Evolutionary conservation across 2,329 filamentous ascomycete species (phyloP).

Genomic region (Aspergillus aculeatus): DNA sequence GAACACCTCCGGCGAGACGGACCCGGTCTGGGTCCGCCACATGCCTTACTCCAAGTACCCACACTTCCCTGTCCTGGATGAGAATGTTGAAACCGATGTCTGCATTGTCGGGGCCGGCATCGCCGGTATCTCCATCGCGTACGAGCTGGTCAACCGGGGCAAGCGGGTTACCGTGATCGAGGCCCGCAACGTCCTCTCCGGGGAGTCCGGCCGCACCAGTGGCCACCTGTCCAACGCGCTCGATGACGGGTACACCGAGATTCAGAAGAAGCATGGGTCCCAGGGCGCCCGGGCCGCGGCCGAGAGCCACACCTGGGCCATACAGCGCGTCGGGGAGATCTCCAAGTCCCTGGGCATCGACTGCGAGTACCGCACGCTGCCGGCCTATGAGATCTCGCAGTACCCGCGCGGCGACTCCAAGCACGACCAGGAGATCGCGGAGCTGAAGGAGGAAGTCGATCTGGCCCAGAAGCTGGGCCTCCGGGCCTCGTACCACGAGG

Average conservation of each 20-base stretch:
- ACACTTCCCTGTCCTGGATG: slow-evolving; percentile 43
- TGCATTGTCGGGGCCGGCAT: slow-evolving; percentile 56
- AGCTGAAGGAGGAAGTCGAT: slow-evolving; percentile 48
- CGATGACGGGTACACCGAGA: slow-evolving; percentile 54
- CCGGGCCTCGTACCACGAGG: slow-evolving; percentile 38
- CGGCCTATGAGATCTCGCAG: slow-evolving; percentile 53
- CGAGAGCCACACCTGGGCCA: slow-evolving; percentile 56
- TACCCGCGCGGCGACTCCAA: slow-evolving; percentile 43
- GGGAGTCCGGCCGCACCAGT: slow-evolving; percentile 53
- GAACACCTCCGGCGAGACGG: slow-evolving; percentile 51
- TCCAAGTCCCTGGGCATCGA: slow-evolving; percentile 52
- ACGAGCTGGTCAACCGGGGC: slow-evolving; percentile 54
- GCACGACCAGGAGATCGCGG: slow-evolving; percentile 48
- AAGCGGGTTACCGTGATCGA: slow-evolving; percentile 54
- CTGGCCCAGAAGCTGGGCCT: slow-evolving; percentile 48
- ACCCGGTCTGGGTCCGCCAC: slow-evolving; percentile 55
- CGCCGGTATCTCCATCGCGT: slow-evolving; percentile 52
- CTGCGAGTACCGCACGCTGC: slow-evolving; percentile 56
- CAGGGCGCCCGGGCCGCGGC: slow-evolving; percentile 51
- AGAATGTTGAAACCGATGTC: slow-evolving; percentile 50
- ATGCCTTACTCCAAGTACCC: slow-evolving; percentile 49
- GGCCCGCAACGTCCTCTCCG: slow-evolving; percentile 54
- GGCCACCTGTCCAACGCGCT: slow-evolving; percentile 56
- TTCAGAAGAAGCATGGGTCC: slow-evolving; percentile 54
- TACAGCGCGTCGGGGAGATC: slow-evolving; percentile 53